phyloP scores from a whole-genome alignment of 129 eudicot genomes.

The Lactuca sativa region DNA sequence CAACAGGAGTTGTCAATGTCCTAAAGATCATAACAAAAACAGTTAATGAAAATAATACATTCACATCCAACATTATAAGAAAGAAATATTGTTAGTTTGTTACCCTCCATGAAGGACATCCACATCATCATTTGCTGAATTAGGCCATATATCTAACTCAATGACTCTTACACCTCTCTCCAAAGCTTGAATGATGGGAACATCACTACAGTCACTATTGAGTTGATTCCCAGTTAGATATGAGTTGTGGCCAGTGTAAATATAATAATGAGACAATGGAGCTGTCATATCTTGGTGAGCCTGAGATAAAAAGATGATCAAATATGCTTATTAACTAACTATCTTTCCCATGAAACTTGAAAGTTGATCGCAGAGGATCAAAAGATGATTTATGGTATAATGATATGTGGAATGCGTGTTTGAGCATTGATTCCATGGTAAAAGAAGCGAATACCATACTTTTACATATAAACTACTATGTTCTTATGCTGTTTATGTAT shows the following conservation, averaged over 20 bases:
- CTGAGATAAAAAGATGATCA: slow-evolving; percentile 36
- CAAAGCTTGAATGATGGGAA: slow-evolving; percentile 77
- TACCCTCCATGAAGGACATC: slow-evolving; percentile 93
- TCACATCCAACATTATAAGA: slow-evolving; percentile 4
- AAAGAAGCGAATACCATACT: background rate
- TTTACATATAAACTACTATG: background rate
- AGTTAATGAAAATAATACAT: background rate
- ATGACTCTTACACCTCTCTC: slow-evolving; percentile 81
- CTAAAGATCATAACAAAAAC: slow-evolving; percentile 32
- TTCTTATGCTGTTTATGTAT: background rate
- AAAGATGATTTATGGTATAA: background rate
- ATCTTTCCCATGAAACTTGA: background rate
- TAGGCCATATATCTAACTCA: slow-evolving; percentile 96
- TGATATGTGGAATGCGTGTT: too few species aligned
- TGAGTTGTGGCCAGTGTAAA: slow-evolving; percentile 90
- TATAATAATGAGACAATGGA: slow-evolving; percentile 85
- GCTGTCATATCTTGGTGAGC: slow-evolving; percentile 84
- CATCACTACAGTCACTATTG: slow-evolving; percentile 90
- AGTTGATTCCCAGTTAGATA: slow-evolving; percentile 93
- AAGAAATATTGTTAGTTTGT: slow-evolving; percentile 33
- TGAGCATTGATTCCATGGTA: background rate
- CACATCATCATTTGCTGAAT: slow-evolving; percentile 66
- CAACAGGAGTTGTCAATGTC: slow-evolving; percentile 90
- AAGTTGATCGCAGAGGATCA: slow-evolving; percentile 8
- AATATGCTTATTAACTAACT: slow-evolving; percentile 4